phyloP scores from a whole-genome alignment of 1,139 yeast genomes.

The Hyphopichia burtonii region DNA sequence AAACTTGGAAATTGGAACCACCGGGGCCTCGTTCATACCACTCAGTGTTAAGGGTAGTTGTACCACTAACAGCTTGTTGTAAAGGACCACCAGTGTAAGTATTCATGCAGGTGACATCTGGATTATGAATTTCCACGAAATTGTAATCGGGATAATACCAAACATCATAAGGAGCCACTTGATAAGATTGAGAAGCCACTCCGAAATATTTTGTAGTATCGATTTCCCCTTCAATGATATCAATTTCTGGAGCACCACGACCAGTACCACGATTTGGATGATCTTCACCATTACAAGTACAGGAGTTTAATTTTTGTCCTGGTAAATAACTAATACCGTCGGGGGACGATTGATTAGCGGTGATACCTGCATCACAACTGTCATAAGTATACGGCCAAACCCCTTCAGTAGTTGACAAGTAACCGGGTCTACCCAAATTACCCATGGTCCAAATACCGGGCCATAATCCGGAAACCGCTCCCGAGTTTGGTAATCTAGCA shows the following conservation, averaged over 20 bases:
- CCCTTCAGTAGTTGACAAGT: slow-evolving; percentile 74
- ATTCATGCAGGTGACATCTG: slow-evolving; percentile 65
- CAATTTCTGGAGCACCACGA: slow-evolving; percentile 90
- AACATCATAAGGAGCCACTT: slow-evolving; percentile 81
- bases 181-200: slow-evolving; percentile 77
- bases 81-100: slow-evolving; percentile 79
- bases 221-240: slow-evolving; percentile 74
- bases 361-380: slow-evolving; percentile 82
- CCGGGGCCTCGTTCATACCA: slow-evolving; percentile 72
- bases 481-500: slow-evolving; percentile 70
- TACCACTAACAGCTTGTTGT: slow-evolving; percentile 82
- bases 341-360: slow-evolving; percentile 81
- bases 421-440: slow-evolving; percentile 83
- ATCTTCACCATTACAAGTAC: slow-evolving; percentile 73
- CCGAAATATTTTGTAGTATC: slow-evolving; percentile 51
- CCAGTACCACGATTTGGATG: slow-evolving; percentile 82
- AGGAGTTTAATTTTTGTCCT: slow-evolving; percentile 68
- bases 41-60: slow-evolving; percentile 62
- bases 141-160: slow-evolving; percentile 85
- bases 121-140: slow-evolving; percentile 62
- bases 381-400: slow-evolving; percentile 89
- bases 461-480: slow-evolving; percentile 75
- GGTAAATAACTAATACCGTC: slow-evolving; percentile 80
- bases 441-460: slow-evolving; percentile 93
- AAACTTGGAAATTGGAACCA: slow-evolving; percentile 57